Evolutionary conservation across 257 asterid species (phyloP).

Genomic region (Henckelia pumila): DNA sequence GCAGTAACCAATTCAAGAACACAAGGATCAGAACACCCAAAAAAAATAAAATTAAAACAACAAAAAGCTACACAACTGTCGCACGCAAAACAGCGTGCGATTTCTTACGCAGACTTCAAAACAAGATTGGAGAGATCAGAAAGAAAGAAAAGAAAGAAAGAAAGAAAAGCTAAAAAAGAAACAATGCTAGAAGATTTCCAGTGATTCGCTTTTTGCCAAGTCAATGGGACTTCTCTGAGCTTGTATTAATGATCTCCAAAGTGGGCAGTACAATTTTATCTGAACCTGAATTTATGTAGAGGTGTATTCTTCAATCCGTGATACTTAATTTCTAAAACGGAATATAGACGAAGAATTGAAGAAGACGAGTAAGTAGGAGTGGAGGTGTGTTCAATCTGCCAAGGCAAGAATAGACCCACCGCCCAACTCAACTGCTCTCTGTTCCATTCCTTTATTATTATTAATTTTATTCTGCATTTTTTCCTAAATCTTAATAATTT

Average conservation of each 20-base stretch:
- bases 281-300: neutral
- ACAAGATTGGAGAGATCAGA: conserved; percentile 9
- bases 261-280: neutral
- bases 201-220: neutral
- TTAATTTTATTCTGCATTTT: neutral
- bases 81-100: neutral
- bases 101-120: neutral
- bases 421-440: conserved; percentile 41
- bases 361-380: neutral
- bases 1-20: conserved; percentile 21
- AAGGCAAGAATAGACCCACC: conserved; percentile 44
- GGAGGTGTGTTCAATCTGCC: conserved; percentile 39
- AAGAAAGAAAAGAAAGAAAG: neutral
- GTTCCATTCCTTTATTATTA: conserved; percentile 24
- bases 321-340: neutral
- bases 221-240: neutral
- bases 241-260: neutral
- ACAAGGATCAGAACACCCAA: conserved; percentile 2
- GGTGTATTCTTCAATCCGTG: neutral
- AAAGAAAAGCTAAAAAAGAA: conserved; percentile 22
- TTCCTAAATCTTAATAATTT: too few relatives aligned
- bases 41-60: conserved; percentile 1
- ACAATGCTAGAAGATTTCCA: neutral
- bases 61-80: neutral
- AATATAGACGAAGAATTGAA: neutral